Evolutionary conservation across 169 alveolate species (phyloP), one percentile per base, ranked within the genome.

Genomic region (Cryptosporidium viatorum): DNA sequence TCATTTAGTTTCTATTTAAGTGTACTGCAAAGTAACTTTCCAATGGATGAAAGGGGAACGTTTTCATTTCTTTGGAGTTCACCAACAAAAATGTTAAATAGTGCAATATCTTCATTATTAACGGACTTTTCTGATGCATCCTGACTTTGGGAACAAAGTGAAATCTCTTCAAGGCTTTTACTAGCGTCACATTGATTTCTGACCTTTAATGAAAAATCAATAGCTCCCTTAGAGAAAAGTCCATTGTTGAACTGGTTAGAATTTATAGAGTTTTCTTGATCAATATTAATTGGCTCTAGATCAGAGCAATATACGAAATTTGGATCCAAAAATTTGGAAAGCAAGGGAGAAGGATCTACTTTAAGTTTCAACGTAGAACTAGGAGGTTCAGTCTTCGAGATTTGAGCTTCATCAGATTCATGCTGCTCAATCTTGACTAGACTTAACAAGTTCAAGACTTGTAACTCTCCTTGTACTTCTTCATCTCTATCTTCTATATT

Each of bases 1-100:
- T 18, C 35, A 26, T 67, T 14, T 8, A 67, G 73, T 23, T 48
- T 26, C 51, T 65, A 80, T 29, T 80, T 80, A 3, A 80, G 68
- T 14, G 89, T 59, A 39, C 89, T 80, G 48, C 89, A 80, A 16
- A 80, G 58, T 39, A 80, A 37, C 35, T 80, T 80, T 35, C 89
- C 89, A 48, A 80, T 65, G 12, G 89, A 80, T 3, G 89, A 80
- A 1, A 80, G 55, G 10, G 89, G 75, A 21, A 80, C 39, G 39
- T 80, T 80, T 65, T 80, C 89, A 43, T 80, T 80, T 80, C 75
- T 80, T 21, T 80, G 62, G 9, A 80, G 55, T 50, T 80, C 89
- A 4, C 89, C 89, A 12, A 80, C 68, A 80, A 80, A 80, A 23
- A 80, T 80, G 59, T 80, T 80, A 35, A 80, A 80, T 2, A 80